Evolutionary conservation across 2,329 filamentous ascomycete species (phyloP), one percentile per base, ranked within the genome.

Genomic region (Malbranchea zuffiana): DNA sequence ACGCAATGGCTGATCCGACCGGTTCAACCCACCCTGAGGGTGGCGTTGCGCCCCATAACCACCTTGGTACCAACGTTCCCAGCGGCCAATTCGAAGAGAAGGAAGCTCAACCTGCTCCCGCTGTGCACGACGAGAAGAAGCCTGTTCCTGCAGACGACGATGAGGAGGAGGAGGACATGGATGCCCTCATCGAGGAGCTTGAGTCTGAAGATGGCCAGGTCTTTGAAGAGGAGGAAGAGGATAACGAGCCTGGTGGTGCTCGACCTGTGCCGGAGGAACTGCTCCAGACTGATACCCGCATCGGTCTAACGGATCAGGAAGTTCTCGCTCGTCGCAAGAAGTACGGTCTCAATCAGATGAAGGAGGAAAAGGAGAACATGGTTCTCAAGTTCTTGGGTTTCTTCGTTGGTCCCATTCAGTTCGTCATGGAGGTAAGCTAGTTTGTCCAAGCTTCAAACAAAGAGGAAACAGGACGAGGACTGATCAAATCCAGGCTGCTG

Each of bases 371-470:
- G 65, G 80, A 86, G 63, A 92, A 87, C 54, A 54, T 86, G 41
- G 62, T 87, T 43, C 71, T 90, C 53, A 90, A 92, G 69, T 92
- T 93, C 62, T 53, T 76, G 15, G 70, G 72, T 51, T 90, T 82
- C 67, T 92, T 92, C 60, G 68, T 90, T 39, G 86, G 86, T 48
- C 86, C 86, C 16, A 88, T 93, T 48, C 85, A 92, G 60, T 88
- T 88, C 62, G 85, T 93, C 57, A 93, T 93, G 85, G 82, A 88
- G 77, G 80, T 80, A 60, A 11, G 23, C 36, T 38, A 20, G 33
- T 20, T 38, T 32, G 15, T 18, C 6, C 3, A 8, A 38, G n/a
- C n/a, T n/a, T n/a, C n/a, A n/a, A n/a, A n/a, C n/a, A n/a, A n/a
- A n/a, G n/a, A n/a, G n/a, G n/a, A n/a, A n/a, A n/a, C n/a, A n/a